Evolutionary conservation across 495 filamentous ascomycete species (phyloP), one percentile per base, ranked within the genome.

Genomic region (Chlorociboria aeruginascens): DNA sequence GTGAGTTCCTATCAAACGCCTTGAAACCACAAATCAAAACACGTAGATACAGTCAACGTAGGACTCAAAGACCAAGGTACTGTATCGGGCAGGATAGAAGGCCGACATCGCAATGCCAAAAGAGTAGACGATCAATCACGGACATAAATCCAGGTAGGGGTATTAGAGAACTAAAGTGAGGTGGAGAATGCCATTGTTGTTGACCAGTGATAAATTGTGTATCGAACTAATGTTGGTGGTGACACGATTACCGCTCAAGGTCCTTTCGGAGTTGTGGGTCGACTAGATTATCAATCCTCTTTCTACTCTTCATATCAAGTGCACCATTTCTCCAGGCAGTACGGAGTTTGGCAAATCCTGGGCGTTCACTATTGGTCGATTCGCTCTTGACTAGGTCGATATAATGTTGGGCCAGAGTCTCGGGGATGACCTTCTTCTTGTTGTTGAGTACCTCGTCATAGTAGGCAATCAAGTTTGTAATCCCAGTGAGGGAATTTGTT

Each of bases 391-490:
- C 76, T 16, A 82, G 54, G 10, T 68, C 59, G 13, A 77, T 63
- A 51, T 79, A 73, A 55, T 82, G 73, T 8, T 49, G 53, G 17
- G 75, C 69, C 36, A 83, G 68, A 39, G 65, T 55, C 20, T 72
- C 66, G 32, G 71, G 63, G 30, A 81, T 70, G 13, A 59, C 47
- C 32, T 55, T 57, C 44, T 61, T 67, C 53, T 68, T 65, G 59
- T 68, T 67, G 31, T 62, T 65, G 28, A 82, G 62, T 48, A 72
- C 65, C 56, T 70, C 63, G 49, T 70, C 71, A 58, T 83, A 82
- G 62, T 73, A 83, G 29, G 70, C 65, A 57, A 81, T 63, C 38
- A 83, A 65, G 54, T 69, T 69, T 34, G 65, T 66, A 56, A 79
- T 66, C 29, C 80, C 80, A 52, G 63, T 63, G 45, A 65, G 60